These are phyloP conservation scores for Xylariaceae sp. DNA, from an alignment of 2,329 filamentous ascomycete genomes.

Conservation along the genomic window DNA sequence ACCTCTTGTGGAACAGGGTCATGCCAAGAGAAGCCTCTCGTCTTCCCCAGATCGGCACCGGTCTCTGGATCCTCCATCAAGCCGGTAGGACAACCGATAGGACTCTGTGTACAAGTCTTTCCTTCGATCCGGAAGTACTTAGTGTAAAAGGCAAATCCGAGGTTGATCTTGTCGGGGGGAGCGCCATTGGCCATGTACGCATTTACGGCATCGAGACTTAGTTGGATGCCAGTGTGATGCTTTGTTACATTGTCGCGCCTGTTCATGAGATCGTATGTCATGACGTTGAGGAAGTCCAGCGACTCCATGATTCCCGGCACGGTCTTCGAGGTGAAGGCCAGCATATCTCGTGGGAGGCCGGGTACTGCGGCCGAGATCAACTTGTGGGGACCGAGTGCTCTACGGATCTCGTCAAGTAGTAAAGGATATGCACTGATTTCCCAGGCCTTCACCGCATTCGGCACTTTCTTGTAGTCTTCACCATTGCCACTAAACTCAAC, in stretches of 20 bases:
- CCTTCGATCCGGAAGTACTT: conserved; percentile 59
- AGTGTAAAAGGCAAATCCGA: conserved; percentile 64
- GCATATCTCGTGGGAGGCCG: conserved; percentile 58
- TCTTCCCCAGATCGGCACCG: conserved; percentile 52
- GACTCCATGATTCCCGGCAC: conserved; percentile 53
- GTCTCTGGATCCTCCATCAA: conserved; percentile 54
- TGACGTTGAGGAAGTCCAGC: conserved; percentile 64
- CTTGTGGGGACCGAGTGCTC: conserved; percentile 51
- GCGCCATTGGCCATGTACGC: conserved; percentile 56
- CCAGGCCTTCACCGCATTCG: conserved; percentile 53
- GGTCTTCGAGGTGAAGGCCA: conserved; percentile 56
- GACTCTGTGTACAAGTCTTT: conserved; percentile 38
- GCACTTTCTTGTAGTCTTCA: conserved; percentile 58
- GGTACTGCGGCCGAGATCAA: conserved; percentile 64
- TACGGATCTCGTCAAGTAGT: conserved; percentile 54
- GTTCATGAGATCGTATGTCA: conserved; percentile 71
- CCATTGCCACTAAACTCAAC: conserved; percentile 53
- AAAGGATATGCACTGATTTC: conserved; percentile 60
- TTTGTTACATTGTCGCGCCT: conserved; percentile 60
- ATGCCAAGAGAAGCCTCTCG: conserved; percentile 31
- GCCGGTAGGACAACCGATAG: conserved; percentile 55
- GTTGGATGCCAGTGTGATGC: conserved; percentile 57
- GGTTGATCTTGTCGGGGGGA: conserved; percentile 50
- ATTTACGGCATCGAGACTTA: conserved; percentile 50
- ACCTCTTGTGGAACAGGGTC: conserved; percentile 28